These are phyloP conservation scores for Scheffersomyces parashehatae DNA, from an alignment of 1,139 yeast species.

Conservation along the genomic window DNA sequence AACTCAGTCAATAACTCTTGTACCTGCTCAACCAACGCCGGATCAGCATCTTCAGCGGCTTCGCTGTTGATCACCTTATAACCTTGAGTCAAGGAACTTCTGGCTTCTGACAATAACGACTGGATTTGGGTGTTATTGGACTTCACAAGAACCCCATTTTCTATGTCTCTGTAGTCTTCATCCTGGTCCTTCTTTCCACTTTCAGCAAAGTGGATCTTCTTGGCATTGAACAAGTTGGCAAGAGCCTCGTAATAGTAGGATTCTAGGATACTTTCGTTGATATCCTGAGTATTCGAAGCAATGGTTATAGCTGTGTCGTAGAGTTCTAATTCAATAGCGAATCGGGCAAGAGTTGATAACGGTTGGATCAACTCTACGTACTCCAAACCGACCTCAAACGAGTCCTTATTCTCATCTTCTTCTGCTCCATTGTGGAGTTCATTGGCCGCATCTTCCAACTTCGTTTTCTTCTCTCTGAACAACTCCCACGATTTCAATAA, in stretches of 20 bases:
- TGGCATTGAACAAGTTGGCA: conserved; percentile 62
- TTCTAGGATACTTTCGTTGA: conserved; percentile 83
- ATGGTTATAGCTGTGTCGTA: conserved; percentile 66
- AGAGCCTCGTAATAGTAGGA: conserved; percentile 81
- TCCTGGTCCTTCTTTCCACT: conserved; percentile 18
- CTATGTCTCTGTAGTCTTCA: conserved; percentile 52
- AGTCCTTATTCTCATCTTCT: conserved; percentile 25
- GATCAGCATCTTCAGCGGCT: conserved; percentile 46
- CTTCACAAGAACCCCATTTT: conserved; percentile 23
- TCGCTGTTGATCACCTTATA: conserved; percentile 48
- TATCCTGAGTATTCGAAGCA: conserved; percentile 62
- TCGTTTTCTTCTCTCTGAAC: conserved; percentile 53
- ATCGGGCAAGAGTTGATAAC: conserved; percentile 65
- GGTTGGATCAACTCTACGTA: conserved; percentile 68
- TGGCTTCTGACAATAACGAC: conserved; percentile 44
- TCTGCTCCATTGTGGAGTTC: conserved; percentile 14
- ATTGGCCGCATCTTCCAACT: conserved; percentile 48
- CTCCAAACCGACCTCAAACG: conserved; percentile 48
- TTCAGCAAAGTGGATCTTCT: conserved; percentile 28
- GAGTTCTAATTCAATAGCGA: conserved; percentile 74
- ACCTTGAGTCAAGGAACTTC: conserved; percentile 57
- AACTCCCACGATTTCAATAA: conserved; percentile 72
- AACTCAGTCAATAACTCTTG: conserved; percentile 49
- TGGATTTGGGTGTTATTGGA: conserved; percentile 29
- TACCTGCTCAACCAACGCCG: conserved; percentile 57